Percentiles rank a stretch among this genome's conserved stretches.
Conservation (phyloP, 1,139 yeast genomes). For the Blastobotrys ciferrii region DNA sequence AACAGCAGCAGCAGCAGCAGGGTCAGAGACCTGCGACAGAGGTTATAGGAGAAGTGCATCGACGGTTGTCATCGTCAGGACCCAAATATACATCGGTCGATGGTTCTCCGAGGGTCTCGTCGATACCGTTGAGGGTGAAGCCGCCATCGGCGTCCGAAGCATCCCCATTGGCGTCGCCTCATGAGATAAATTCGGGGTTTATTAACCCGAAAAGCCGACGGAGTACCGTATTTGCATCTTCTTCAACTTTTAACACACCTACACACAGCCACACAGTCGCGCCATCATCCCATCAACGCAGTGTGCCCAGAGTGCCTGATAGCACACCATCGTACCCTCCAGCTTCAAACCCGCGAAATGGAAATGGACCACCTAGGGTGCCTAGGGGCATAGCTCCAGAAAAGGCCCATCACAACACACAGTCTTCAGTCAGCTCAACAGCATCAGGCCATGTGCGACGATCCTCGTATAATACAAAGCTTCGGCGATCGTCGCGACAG, state of each 20-base stretch:
- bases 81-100: conserved; percentile 11
- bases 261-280: conserved; percentile 1
- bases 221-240: neutral
- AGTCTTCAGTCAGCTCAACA: neutral
- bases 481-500: conserved; percentile 7
- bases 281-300: conserved; percentile 5
- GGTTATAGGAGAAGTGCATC: conserved; percentile 26
- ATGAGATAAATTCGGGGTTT: neutral
- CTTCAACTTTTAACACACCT: no score
- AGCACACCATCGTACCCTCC: no score
- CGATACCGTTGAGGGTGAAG: conserved; percentile 21
- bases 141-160: conserved; percentile 6
- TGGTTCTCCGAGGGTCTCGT: conserved; percentile 16
- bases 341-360: no score
- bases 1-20: conserved; percentile 9
- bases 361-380: no score
- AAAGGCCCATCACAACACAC: neutral
- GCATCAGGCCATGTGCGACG: neutral
- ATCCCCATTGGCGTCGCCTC: conserved; percentile 8
- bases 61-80: conserved; percentile 21
- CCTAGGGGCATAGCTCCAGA: no score
- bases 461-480: conserved; percentile 1
- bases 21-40: conserved; percentile 28
- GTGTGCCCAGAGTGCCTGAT: no score
- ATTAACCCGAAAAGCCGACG: conserved; percentile 12